A percentile compares a stretch with the other conserved stretches of the same genome.
Conservation (phyloP, 371 early-diverging fungal genomes). For the Rhizopus delemar region DNA sequence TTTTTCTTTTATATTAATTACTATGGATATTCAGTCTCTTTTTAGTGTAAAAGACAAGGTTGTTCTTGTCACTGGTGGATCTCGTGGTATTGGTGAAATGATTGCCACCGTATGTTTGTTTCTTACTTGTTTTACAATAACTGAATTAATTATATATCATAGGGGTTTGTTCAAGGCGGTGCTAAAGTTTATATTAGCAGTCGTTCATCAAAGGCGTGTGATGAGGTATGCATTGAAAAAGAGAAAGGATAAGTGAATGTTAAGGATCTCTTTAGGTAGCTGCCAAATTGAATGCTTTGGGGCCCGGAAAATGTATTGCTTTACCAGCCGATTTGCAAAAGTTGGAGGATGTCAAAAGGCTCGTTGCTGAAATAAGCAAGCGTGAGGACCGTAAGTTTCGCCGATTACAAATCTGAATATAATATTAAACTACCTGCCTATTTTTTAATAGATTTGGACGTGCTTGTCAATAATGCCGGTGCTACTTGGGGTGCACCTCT, state of each 20-base stretch:
- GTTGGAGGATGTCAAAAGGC: constrained; percentile 56
- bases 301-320: constrained; percentile 74
- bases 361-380: constrained; percentile 61
- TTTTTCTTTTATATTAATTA: constrained; percentile 3
- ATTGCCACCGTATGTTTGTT: constrained; percentile 54
- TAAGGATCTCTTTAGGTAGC: constrained; percentile 36
- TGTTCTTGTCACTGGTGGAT: constrained; percentile 91
- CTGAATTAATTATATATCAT: background rate
- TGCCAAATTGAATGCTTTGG: constrained; percentile 56
- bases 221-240: constrained; percentile 42
- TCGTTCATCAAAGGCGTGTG: constrained; percentile 64
- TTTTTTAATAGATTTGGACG: constrained; percentile 60
- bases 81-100: constrained; percentile 77
- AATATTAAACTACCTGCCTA: background rate
- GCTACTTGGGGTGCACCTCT: constrained; percentile 76
- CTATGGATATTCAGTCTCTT: constrained; percentile 61
- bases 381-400: constrained; percentile 57
- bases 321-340: constrained; percentile 79
- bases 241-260: background rate
- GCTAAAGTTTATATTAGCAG: constrained; percentile 78
- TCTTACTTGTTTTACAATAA: background rate
- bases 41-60: constrained; percentile 86
- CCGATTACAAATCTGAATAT: background rate
- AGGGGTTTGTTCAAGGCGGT: constrained; percentile 75
- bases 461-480: constrained; percentile 87